These are phyloP conservation scores for Fomitopsis betulina DNA, from an alignment of 1,284 basidiomycete genomes.

Conservation along the genomic window DNA sequence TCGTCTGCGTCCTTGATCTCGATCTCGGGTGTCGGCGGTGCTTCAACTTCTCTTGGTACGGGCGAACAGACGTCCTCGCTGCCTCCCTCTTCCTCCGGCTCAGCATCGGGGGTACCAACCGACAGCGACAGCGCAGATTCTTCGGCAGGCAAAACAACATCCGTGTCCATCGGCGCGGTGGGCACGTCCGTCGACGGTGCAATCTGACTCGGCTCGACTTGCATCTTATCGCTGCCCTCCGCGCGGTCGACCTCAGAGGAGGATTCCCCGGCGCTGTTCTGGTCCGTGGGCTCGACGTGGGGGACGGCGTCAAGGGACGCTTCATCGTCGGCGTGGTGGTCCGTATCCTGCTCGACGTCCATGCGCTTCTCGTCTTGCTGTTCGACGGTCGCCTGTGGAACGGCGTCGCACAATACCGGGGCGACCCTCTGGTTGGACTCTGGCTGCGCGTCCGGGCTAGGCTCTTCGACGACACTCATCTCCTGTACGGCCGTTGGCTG, in stretches of 20 bases:
- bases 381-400: neutral
- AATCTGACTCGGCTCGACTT: neutral
- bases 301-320: neutral
- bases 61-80: neutral
- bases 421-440: neutral
- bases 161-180: neutral
- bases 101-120: neutral
- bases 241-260: neutral
- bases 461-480: neutral
- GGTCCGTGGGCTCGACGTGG: neutral
- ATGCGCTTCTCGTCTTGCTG: neutral
- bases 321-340: neutral
- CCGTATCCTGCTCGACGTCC: neutral
- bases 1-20: neutral
- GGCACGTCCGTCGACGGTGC: neutral
- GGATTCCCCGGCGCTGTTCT: neutral
- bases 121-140: neutral
- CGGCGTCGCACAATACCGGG: neutral
- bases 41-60: neutral
- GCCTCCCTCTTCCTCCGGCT: neutral
- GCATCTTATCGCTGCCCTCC: neutral
- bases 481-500: neutral
- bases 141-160: neutral
- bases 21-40: neutral
- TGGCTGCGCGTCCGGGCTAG: neutral